Evolutionary conservation across 192 early-diverging fungal genomes (phyloP), one percentile per base, ranked within the genome.

Genomic region (Linnemannia zychae): DNA sequence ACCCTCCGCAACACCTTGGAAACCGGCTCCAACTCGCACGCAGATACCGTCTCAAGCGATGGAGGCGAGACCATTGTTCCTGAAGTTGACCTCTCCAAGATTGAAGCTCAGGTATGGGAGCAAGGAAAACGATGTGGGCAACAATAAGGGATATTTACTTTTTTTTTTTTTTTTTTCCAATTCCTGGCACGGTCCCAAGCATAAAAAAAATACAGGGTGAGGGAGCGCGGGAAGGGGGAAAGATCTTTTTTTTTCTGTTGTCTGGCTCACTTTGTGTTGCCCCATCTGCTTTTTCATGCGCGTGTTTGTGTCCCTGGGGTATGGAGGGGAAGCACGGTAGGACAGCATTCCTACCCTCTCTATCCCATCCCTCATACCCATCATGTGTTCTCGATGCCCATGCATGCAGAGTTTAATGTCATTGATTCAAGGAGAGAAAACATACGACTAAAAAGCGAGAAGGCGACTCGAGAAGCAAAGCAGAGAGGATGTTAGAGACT

Each of bases 1-100:
- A 57, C 49, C 44, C 73, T 84, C 20, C 76, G 77, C 5, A 73
- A 71, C 34, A 77, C 78, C 17, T 28, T 79, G 52, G 82, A 84
- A 31, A 75, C 53, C n/a, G 68, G 76, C 50, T 74, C 76, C 17
- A 73, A 52, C 72, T 75, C 77, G 33, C 82, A 78, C 71, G 77
- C 67, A 37, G 82, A 84, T 53, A 84, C 77, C 18, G 76, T 84
- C n/a, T 84, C 82, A 18, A 84, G 82, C 60, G 82, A 84, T 33
- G 82, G 82, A 75, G 82, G 82, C 12, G 82, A 84, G 48, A 84
- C 82, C 15, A 48, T 84, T 74, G 82, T 84, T 33, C 82, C 82
- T 34, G 82, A 84, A 52, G 75, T 84, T 71, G 82, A 84, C 66
- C 50, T 84, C 36, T 75, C 82, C 65, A 84, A 84, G 77, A 84